Percentiles rank a stretch among this genome's conserved stretches.
phyloP scores from a whole-genome alignment of 495 filamentous ascomycete species.

The Aspergillus biplanus region DNA sequence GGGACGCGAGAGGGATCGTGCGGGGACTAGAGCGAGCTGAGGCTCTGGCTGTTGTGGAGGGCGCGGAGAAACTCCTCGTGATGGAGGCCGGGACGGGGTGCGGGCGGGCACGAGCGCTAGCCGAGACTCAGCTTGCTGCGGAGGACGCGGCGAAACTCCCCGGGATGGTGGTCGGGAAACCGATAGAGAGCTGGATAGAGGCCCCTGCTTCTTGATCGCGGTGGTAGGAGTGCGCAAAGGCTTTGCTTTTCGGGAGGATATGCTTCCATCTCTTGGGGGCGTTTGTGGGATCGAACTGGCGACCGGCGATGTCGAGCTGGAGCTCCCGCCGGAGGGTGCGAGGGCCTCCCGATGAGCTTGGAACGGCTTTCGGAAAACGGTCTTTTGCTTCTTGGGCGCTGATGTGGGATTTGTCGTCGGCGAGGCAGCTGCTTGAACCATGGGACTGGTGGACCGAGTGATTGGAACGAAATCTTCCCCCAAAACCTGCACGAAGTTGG shows the following conservation, averaged over 20 bases:
- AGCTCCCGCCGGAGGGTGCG: constrained; percentile 46
- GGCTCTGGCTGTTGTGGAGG: constrained; percentile 18
- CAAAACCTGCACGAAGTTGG: constrained; percentile 93
- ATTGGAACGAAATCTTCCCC: constrained; percentile 81
- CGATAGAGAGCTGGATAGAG: constrained; percentile 38
- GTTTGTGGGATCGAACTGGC: constrained; percentile 51
- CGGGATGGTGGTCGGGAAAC: constrained; percentile 36
- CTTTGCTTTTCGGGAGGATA: constrained; percentile 36
- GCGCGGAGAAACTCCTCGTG: constrained; percentile 34
- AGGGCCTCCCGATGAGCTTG: constrained; percentile 58
- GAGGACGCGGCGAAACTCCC: constrained; percentile 30
- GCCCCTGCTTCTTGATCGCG: constrained; percentile 41
- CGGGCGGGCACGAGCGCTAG: constrained; percentile 2
- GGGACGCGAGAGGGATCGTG: constrained; percentile 25
- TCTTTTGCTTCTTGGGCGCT: constrained; percentile 53
- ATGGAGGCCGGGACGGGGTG: constrained; percentile 26
- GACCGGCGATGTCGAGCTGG: constrained; percentile 35
- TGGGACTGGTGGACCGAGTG: constrained; percentile 75
- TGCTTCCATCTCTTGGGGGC: constrained; percentile 46
- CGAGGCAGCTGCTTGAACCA: constrained; percentile 45
- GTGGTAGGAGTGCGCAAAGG: constrained; percentile 46
- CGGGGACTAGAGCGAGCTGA: constrained; percentile 3
- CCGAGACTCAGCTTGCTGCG: constrained; percentile 13
- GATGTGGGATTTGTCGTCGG: constrained; percentile 53
- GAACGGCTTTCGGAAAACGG: constrained; percentile 56